Evolutionary conservation across 169 alveolate species (phyloP), one percentile per base, ranked within the genome.

Genomic region (Plasmodium billcollinsi): DNA sequence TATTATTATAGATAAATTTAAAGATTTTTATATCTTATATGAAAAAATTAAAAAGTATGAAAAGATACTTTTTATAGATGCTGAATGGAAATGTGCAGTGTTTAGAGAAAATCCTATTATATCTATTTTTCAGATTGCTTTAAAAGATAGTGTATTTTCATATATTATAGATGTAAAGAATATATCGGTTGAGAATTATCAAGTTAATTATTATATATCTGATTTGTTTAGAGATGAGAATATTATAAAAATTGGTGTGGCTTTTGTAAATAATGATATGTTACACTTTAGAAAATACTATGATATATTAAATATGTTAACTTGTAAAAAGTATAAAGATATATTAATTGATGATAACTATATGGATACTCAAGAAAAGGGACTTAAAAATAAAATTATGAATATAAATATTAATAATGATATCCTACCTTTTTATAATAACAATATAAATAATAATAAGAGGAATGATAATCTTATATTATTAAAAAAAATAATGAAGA

Each of bases 221-320:
- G 89, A 78, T 4, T 62, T 78, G 29, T 78, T 78, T 39, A 67
- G 89, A 12, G 78, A 78, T 66, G 72, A 65, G 52, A 78, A 52
- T 50, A 78, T 78, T 78, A 78, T 78, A 1, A 78, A 78, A 66
- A 70, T 78, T 9, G 89, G 89, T n/a, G 89, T 78, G 12, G 89
- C 89, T 6, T 78, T 78, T 78, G 9, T 78, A 66, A 78, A 33
- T 45, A 78, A 78, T 45, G 89, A 78, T 45, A 78, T 78, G 78
- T 43, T 78, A 14, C 78, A 78, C 1, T 78, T 78, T 78, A 78
- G 76, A 52, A 78, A 78, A 59, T 78, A 49, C 33, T 78, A 78
- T 26, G 89, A 78, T 59, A 20, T 78, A 14, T n/a, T 50, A n/a
- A 58, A 18, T 26, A 78, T 78, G 89, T 15, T 78, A 47, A 12